Conservation (phyloP, 306 rosid genomes). For the Prunus dulcis region DNA sequence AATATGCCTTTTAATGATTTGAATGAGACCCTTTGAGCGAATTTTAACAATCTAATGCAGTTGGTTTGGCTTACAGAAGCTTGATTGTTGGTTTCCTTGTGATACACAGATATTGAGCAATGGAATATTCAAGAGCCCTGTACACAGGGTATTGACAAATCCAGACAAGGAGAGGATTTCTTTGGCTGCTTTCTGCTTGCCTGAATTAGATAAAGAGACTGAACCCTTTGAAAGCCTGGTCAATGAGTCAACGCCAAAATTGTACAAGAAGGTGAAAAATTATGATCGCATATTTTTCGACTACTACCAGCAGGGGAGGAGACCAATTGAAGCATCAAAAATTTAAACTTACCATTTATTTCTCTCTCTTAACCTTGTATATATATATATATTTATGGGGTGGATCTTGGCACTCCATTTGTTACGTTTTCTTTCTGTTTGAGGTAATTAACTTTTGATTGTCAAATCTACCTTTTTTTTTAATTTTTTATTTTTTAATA, state of each 20-base stretch:
- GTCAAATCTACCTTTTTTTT: too few relatives aligned
- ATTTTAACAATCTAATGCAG: neutral
- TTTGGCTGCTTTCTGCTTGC: constrained; percentile 35
- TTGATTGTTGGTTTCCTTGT: neutral
- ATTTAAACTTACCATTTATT: neutral
- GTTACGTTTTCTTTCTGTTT: too few relatives aligned
- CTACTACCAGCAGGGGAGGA: constrained; percentile 36
- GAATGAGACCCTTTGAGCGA: neutral
- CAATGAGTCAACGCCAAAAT: constrained; percentile 34
- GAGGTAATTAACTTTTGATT: too few relatives aligned
- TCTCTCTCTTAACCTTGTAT: too few relatives aligned
- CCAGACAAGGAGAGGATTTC: constrained; percentile 42
- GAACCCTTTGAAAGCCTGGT: constrained; percentile 41
- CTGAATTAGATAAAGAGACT: constrained; percentile 39
- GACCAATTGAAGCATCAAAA: constrained; percentile 38
- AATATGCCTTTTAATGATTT: too few relatives aligned
- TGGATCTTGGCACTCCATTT: too few relatives aligned
- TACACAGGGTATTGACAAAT: constrained; percentile 50
- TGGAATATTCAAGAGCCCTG: constrained; percentile 45
- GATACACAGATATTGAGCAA: constrained; percentile 44
- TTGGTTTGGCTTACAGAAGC: too few relatives aligned
- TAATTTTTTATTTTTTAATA: too few relatives aligned
- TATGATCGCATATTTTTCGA: constrained; percentile 28
- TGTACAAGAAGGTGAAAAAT: constrained; percentile 36
- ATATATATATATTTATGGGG: too few relatives aligned